Base-by-base conservation (phyloP, 2,329 filamentous ascomycete genomes). In the Chrysosporium keratinophilum region DNA sequence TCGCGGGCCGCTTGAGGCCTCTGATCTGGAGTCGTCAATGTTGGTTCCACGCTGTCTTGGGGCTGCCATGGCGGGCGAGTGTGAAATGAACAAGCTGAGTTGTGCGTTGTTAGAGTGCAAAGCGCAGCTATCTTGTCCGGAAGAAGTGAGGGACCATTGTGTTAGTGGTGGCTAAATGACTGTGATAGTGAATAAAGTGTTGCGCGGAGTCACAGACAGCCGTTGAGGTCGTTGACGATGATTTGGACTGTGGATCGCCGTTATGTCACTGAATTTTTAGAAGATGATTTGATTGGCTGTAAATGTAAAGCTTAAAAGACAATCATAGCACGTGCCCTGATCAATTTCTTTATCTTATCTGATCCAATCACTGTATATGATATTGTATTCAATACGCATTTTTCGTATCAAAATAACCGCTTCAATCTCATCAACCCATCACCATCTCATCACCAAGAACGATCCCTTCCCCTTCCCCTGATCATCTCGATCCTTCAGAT, bases 11-110 rank as follows among this genome's bases (percentile, higher is more conserved):
- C 70, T 75, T 35, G 73, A 74, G n/a, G 71, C 68, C 65, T 76
- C 73, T 15, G 73, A 74, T 56, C 73, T 65, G 23, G 72, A 73
- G 60, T 76, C 74, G 54, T 76, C 74, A 46, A 69, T 62, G 52
- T 63, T 59, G 19, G 66, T 17, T 19, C 20, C 44, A n/a, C 72
- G 71, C 60, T 71, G 69, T 56, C 72, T 71, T 60, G 73, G 70
- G 59, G 74, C 73, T 10, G 54, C 41, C 54, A 55, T 55, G 4
- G 28, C 7, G 14, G 11, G 7, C 14, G 14, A n/a, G 6, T 12
- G 15, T 4, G 33, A 12, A 34, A 12, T 34, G 33, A 34, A 34
- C 33, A 34, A 12, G 33, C 6, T 6, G 33, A 34, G 5, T 12
- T 6, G 33, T 6, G 33, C 12, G 33, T 6, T 34, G 5, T 12